Evolutionary conservation across 2,329 filamentous ascomycete genomes (phyloP).

Genomic region (Albifimbria verrucaria): DNA sequence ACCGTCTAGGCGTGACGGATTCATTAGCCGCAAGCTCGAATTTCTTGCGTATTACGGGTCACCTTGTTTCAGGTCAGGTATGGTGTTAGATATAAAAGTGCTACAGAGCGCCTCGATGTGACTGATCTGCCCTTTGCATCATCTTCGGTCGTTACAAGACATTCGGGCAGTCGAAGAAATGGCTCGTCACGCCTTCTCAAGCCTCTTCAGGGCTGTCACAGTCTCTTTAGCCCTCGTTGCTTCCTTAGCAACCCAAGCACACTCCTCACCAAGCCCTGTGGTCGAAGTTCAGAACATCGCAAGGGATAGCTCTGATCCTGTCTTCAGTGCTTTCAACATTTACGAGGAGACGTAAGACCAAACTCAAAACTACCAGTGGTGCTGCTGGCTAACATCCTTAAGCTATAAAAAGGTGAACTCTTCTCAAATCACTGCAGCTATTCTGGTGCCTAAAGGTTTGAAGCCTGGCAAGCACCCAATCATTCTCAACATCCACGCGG

Average conservation of each 20-base stretch:
- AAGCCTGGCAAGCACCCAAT: constrained; percentile 16
- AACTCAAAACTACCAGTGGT: fast-evolving
- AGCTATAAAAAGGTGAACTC: constrained; percentile 17
- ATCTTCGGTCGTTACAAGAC: background rate
- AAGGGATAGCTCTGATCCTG: background rate
- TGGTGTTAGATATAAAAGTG: too few species aligned
- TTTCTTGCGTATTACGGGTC: too few species aligned
- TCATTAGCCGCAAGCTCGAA: too few species aligned
- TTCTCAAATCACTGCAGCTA: constrained; percentile 15
- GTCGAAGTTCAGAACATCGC: background rate
- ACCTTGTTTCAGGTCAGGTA: too few species aligned
- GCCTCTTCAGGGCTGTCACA: background rate
- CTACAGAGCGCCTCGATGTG: too few species aligned
- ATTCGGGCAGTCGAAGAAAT: background rate
- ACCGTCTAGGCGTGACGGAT: too few species aligned
- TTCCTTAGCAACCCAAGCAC: background rate
- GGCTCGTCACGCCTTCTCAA: background rate
- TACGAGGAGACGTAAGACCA: constrained; percentile 3
- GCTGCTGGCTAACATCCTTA: background rate
- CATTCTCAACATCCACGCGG: constrained; percentile 22
- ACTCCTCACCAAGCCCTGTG: background rate
- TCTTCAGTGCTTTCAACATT: constrained; percentile 5
- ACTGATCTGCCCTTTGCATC: too few species aligned
- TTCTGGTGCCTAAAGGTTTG: constrained; percentile 21
- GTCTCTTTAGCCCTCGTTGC: background rate